phyloP scores from a whole-genome alignment of 306 rosid species.

The Pterocarpus macrocarpus region DNA sequence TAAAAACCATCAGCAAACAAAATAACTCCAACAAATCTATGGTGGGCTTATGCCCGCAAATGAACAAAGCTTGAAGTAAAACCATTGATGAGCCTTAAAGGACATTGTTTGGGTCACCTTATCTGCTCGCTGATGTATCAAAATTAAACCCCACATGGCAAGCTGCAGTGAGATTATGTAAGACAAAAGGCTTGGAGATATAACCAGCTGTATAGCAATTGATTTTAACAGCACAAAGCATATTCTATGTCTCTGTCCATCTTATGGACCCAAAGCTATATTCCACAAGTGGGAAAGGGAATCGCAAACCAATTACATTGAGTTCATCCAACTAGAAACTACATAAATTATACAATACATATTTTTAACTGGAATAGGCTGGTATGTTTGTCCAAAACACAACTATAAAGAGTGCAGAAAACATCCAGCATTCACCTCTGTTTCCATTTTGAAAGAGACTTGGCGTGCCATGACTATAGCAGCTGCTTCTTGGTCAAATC shows the following conservation, averaged over 20 bases:
- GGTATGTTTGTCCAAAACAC: slow-evolving; percentile 4
- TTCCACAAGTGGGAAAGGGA: neutral
- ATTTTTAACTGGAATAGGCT: neutral
- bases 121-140: neutral
- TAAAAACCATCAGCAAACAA: slow-evolving; percentile 5
- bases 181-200: neutral
- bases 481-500: slow-evolving; percentile 99
- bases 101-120: neutral
- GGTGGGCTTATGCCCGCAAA: neutral
- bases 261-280: neutral
- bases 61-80: neutral
- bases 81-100: neutral
- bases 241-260: neutral
- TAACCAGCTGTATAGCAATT: neutral
- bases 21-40: neutral
- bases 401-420: slow-evolving; percentile 24
- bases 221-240: neutral
- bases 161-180: neutral
- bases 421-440: slow-evolving; percentile 67
- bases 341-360: neutral
- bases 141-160: neutral
- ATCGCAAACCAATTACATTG: neutral
- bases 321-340: slow-evolving; percentile 18
- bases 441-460: slow-evolving; percentile 98
- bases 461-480: slow-evolving; percentile 96